These are phyloP conservation scores for Diddensiella caesifluorescens DNA, from an alignment of 805 yeast species.

Conservation along the genomic window DNA sequence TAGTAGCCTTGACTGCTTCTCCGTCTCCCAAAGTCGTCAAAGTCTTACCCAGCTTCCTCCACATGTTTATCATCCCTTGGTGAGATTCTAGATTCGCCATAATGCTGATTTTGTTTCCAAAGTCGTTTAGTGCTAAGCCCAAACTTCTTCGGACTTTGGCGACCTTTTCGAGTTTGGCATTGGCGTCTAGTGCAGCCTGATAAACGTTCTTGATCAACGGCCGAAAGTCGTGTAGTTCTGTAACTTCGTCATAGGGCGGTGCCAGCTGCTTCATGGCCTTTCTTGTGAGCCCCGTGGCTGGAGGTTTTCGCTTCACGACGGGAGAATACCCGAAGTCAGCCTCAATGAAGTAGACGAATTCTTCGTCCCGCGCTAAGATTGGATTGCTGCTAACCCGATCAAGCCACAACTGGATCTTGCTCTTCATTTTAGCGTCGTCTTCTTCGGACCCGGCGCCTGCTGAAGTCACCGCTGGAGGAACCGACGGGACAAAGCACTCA, in stretches of 20 bases:
- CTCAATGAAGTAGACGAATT: slow-evolving; percentile 77
- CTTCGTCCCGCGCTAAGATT: slow-evolving; percentile 79
- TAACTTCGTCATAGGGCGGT: slow-evolving; percentile 84
- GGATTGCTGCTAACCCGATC: slow-evolving; percentile 68
- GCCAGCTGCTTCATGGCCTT: slow-evolving; percentile 87
- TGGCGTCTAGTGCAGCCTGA: slow-evolving; percentile 46
- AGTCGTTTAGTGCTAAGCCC: slow-evolving; percentile 52
- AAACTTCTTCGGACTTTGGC: slow-evolving; percentile 41
- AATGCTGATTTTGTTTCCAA: slow-evolving; percentile 38
- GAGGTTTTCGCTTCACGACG: slow-evolving; percentile 52
- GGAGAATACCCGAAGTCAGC: slow-evolving; percentile 66
- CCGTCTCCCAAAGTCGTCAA: slow-evolving; percentile 69
- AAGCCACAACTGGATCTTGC: slow-evolving; percentile 80
- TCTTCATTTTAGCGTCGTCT: slow-evolving; percentile 52
- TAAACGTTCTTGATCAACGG: slow-evolving; percentile 80
- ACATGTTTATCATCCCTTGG: slow-evolving; percentile 68
- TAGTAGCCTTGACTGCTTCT: slow-evolving; percentile 62
- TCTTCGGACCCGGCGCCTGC: slow-evolving; percentile 84
- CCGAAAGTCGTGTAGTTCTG: slow-evolving; percentile 75
- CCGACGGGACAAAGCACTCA: slow-evolving; percentile 88
- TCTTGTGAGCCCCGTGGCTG: slow-evolving; percentile 81
- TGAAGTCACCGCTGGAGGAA: slow-evolving; percentile 70
- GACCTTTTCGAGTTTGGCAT: slow-evolving; percentile 53
- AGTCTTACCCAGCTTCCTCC: slow-evolving; percentile 72
- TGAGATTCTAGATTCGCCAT: slow-evolving; percentile 49